Conservation (phyloP, 2,329 filamentous ascomycete species). For the Fusarium fracticaudum region DNA sequence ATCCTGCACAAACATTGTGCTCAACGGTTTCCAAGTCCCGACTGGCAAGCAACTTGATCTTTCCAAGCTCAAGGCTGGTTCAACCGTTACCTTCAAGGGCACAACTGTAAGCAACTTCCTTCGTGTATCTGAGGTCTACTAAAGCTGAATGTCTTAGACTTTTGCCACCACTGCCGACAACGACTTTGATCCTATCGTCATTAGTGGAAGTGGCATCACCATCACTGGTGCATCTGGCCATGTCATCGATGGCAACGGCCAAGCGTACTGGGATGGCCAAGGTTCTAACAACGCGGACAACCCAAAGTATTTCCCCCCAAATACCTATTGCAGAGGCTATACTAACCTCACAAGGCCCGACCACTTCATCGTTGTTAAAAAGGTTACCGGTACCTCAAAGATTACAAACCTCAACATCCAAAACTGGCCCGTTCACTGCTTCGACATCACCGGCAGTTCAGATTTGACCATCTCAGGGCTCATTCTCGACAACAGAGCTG, state of each 20-base stretch:
- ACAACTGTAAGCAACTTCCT: background rate
- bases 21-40: conserved; percentile 14
- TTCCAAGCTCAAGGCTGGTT: background rate
- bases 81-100: background rate
- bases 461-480: conserved; percentile 49
- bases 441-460: conserved; percentile 49
- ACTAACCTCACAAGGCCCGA: rapidly evolving
- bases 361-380: background rate
- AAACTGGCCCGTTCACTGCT: conserved; percentile 54
- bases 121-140: rapidly evolving
- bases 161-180: background rate
- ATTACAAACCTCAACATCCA: conserved; percentile 51
- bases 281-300: conserved; percentile 1
- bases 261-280: conserved; percentile 21
- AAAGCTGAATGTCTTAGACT: background rate
- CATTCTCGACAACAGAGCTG: conserved; percentile 50
- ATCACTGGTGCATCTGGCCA: conserved; percentile 19
- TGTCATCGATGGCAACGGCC: conserved; percentile 7
- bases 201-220: conserved; percentile 14
- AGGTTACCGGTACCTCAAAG: conserved; percentile 26
- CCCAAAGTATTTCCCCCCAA: conserved; percentile 18
- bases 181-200: conserved; percentile 1
- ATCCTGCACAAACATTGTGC: conserved; percentile 15
- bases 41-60: conserved; percentile 12
- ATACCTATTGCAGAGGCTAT: rapidly evolving